Evolutionary conservation across 768 basidiomycete species (phyloP).

Genomic region (Mycena belliarum): DNA sequence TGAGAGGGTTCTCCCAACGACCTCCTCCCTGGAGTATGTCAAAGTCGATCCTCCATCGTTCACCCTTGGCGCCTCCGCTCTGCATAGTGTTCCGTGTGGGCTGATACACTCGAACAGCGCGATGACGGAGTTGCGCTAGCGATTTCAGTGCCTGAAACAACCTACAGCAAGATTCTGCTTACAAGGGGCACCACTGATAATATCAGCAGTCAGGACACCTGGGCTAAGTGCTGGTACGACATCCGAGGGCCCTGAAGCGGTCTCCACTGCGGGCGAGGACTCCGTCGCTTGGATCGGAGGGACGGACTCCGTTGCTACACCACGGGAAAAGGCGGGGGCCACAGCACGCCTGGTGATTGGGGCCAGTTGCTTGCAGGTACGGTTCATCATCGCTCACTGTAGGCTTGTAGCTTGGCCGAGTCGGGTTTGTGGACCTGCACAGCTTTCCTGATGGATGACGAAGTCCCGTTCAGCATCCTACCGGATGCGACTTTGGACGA

Average conservation of each 20-base stretch:
- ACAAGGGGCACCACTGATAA: slow-evolving; percentile 87
- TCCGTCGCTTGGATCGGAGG: slow-evolving; percentile 25
- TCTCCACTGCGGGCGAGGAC: not conserved
- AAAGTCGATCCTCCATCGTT: slow-evolving; percentile 94
- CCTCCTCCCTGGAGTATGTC: slow-evolving; percentile 88
- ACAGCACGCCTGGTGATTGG: slow-evolving; percentile 27
- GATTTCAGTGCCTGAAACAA: not conserved
- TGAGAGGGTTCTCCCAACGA: slow-evolving; percentile 97
- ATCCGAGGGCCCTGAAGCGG: slow-evolving; percentile 35
- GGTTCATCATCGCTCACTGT: slow-evolving; percentile 37
- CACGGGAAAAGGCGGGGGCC: slow-evolving; percentile 18
- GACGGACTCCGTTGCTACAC: slow-evolving; percentile 33
- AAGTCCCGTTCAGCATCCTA: too few species aligned
- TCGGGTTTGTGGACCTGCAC: too few species aligned
- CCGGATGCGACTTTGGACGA: too few species aligned
- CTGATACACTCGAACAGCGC: slow-evolving; percentile 89
- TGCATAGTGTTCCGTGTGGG: slow-evolving; percentile 95
- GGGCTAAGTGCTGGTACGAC: slow-evolving; percentile 45
- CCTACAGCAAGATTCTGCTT: slow-evolving; percentile 25
- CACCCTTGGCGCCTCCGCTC: slow-evolving; percentile 81
- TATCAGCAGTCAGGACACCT: slow-evolving; percentile 76
- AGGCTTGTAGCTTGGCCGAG: not conserved
- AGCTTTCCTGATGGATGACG: too few species aligned
- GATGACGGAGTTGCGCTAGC: slow-evolving; percentile 83
- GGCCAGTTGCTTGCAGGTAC: slow-evolving; percentile 38